A percentile compares a stretch with the other conserved stretches of the same genome.
Evolutionary conservation across 2,329 filamentous ascomycete genomes (phyloP).

Genomic region (Cladosporium oxysporum): DNA sequence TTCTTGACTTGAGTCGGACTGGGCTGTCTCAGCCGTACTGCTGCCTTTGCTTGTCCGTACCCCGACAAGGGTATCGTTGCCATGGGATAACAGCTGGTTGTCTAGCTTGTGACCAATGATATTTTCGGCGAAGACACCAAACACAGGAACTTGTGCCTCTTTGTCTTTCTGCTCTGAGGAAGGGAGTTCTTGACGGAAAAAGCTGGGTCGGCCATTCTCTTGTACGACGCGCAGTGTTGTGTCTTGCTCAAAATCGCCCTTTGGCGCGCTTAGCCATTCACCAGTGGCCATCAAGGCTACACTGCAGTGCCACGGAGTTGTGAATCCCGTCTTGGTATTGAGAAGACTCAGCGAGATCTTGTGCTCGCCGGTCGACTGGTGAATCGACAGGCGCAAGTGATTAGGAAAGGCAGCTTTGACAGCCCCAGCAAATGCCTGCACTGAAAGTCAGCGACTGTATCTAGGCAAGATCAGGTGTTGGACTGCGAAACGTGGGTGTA

Average conservation of each 20-base stretch:
- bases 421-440: neutral
- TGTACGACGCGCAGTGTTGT: neutral
- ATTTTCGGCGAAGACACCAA: neutral
- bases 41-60: neutral
- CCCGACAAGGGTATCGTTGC: neutral
- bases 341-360: slow-evolving; percentile 1
- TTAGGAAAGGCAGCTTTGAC: slow-evolving; percentile 1
- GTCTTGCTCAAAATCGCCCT: neutral
- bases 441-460: neutral
- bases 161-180: neutral
- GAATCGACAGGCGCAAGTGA: slow-evolving; percentile 8
- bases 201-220: neutral
- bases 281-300: neutral
- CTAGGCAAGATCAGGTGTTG: neutral
- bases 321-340: slow-evolving; percentile 2
- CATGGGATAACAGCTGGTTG: neutral
- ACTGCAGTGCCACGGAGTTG: slow-evolving; percentile 6
- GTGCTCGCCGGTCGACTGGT: slow-evolving; percentile 6
- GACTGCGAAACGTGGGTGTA: neutral
- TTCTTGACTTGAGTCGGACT: neutral
- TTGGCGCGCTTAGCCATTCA: neutral
- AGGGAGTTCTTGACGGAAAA: neutral
- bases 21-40: neutral
- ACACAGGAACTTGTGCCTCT: neutral
- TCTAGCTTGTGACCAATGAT: neutral